Percentiles rank a stretch among this genome's conserved stretches.
These are phyloP conservation scores for Mycena epipterygia DNA, from an alignment of 768 basidiomycete genomes.

Conservation along the genomic window DNA sequence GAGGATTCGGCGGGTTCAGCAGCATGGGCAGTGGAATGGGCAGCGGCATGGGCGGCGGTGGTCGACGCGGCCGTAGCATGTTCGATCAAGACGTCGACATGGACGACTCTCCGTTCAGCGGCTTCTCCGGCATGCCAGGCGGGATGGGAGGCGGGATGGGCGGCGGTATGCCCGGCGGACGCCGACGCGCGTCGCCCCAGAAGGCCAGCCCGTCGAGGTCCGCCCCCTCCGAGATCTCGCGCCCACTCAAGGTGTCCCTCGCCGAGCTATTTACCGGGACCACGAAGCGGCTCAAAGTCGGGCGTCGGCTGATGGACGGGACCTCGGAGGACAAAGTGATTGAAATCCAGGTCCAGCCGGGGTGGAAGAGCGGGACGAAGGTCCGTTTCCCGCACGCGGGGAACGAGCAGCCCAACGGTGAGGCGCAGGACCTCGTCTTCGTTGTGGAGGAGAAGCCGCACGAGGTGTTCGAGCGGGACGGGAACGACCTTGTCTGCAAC, in stretches of 20 bases:
- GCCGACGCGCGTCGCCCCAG: conserved; percentile 37
- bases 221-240: conserved; percentile 74
- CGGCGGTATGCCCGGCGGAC: conserved; percentile 50
- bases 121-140: conserved; percentile 52
- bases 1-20: conserved; percentile 40
- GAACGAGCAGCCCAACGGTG: conserved; percentile 78
- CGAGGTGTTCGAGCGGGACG: conserved; percentile 78
- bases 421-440: conserved; percentile 93
- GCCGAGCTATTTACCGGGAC: conserved; percentile 90
- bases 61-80: conserved; percentile 37
- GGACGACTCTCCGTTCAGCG: conserved; percentile 52
- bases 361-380: conserved; percentile 98
- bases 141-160: conserved; percentile 45
- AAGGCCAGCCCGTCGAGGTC: conserved; percentile 38
- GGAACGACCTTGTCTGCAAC: conserved; percentile 79
- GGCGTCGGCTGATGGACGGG: conserved; percentile 79
- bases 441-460: conserved; percentile 97
- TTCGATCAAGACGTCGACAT: conserved; percentile 67
- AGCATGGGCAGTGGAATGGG: conserved; percentile 58
- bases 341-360: conserved; percentile 84
- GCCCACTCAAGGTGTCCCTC: conserved; percentile 87
- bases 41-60: conserved; percentile 48
- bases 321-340: conserved; percentile 88
- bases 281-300: conserved; percentile 91
- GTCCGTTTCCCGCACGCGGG: conserved; percentile 90